Evolutionary conservation across 1,284 basidiomycete species (phyloP), one percentile per base, ranked within the genome.

Genomic region (Malassezia psittaci): DNA sequence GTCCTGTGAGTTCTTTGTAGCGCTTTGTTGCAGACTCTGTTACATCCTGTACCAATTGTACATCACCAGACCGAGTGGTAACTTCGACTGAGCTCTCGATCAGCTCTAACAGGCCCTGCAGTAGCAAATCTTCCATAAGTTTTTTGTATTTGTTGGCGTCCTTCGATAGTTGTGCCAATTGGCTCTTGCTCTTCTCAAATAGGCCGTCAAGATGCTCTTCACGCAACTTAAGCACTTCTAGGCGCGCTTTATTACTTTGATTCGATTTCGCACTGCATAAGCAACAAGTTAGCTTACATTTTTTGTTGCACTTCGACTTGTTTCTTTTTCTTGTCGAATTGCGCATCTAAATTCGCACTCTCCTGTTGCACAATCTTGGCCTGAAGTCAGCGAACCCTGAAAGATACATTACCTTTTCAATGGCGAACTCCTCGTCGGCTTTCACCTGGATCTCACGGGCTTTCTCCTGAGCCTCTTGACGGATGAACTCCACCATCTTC

Each of bases 201-300:
- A 96, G 83, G 54, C 87, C 84, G 70, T 94, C 86, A 3, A 96
- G 80, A 61, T 91, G 84, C 74, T 96, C 88, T 76, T 98, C 93
- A 50, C 91, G 84, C 58, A 85, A 83, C 75, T 93, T 87, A 16
- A 98, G 83, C 29, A 98, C 81, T 75, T 83, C 84, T 68, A 99
- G 81, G 51, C 94, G 88, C 6, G 91, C 90, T 89, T 82, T 68
- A 60, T 98, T 98, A 66, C 90, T 94, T 60, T 91, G 81, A 36
- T 88, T 96, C 3, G 93, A 98, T 75, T 94, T 88, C 6, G 90
- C 84, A 69, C 93, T 98, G 74, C 38, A 9, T 47, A 16, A 51
- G 49, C 24, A 5, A 29, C 24, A 29, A 13, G 24, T 7, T 13
- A 18, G 59, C 68, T 41, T 58, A 72, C 69, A 74, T 74, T 62